phyloP scores from a whole-genome alignment of 2,329 filamentous ascomycete species.

The Cyanodermella asteris region DNA sequence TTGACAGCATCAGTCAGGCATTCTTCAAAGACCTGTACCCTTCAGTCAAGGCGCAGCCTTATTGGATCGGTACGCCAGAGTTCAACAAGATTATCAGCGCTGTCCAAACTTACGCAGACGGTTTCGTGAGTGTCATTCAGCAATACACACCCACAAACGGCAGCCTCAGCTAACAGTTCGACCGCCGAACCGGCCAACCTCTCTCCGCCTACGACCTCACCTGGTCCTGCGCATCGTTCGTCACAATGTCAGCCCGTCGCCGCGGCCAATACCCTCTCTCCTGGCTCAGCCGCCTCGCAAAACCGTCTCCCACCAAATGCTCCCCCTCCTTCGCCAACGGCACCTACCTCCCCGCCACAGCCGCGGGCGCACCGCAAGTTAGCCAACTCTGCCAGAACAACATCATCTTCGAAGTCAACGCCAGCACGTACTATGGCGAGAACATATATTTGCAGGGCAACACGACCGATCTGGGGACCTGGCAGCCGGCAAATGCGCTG shows the following conservation, averaged over 20 bases:
- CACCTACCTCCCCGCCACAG: conserved; percentile 9
- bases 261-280: conserved; percentile 7
- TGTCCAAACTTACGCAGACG: conserved; percentile 41
- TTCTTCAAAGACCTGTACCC: conserved; percentile 51
- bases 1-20: conserved; percentile 40
- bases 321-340: conserved; percentile 6
- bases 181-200: conserved; percentile 14
- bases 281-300: conserved; percentile 8
- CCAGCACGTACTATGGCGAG: conserved; percentile 37
- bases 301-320: conserved; percentile 6
- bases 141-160: conserved; percentile 34
- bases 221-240: conserved; percentile 22
- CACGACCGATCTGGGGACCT: conserved; percentile 36
- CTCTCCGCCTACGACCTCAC: conserved; percentile 21
- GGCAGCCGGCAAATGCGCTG: conserved; percentile 34
- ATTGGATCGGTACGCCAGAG: conserved; percentile 30
- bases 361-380: conserved; percentile 26
- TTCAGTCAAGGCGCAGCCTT: conserved; percentile 38
- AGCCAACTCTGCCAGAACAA: no score
- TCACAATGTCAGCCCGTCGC: conserved; percentile 13
- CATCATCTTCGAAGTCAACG: conserved; percentile 40
- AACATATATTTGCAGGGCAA: conserved; percentile 44
- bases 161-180: conserved; percentile 22
- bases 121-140: conserved; percentile 26
- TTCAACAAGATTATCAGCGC: conserved; percentile 36